Base-by-base conservation (phyloP, 495 filamentous ascomycete genomes). In the Thozetella sp. region DNA sequence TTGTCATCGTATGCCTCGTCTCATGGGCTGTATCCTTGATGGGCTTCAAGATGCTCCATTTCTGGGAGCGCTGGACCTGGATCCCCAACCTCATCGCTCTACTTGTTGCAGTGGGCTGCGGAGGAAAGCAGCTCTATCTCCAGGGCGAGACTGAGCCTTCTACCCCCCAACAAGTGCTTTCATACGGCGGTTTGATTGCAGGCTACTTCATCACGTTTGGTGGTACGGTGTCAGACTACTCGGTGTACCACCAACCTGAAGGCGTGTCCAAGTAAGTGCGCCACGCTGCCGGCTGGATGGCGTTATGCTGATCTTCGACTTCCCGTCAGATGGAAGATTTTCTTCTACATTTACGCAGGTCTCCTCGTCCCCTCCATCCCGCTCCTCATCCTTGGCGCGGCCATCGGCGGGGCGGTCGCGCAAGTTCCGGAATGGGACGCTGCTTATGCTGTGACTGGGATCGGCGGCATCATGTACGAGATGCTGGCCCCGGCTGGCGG, bases 1-100 rank as follows among this genome's bases (percentile, higher is more conserved):
- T 83, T 61, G 66, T 82, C 57, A 82, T 85, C 57, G 76, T 75
- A 27, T 78, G 80, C 52, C 65, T 83, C 2, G 69, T 74, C 17
- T 76, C 80, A 23, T 73, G 84, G 25, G 66, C 68, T 3, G 73
- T 80, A 9, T 80, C 78, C 0, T 76, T 86, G 54, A 69, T 80
- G 55, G 83, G 83, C 4, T 84, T 83, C 64, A 72, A 72, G 19
- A 72, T 80, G 19, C 66, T 86, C 48, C 83, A 85, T 53, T 61
- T 81, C 22, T 84, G 78, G 64, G 77, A 83, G 65, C 79, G 83
- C 13, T 86, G 78, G 76, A 76, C 76, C 17, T 85, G 83, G 83
- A 80, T 85, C 25, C 80, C 83, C 17, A 80, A 77, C 22, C 69
- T 85, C 1, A 66, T 85, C 19, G 72, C 80, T 11, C 71, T 85